Conservation (phyloP, 2,329 filamentous ascomycete species). For the Sphaerulina musiva region DNA sequence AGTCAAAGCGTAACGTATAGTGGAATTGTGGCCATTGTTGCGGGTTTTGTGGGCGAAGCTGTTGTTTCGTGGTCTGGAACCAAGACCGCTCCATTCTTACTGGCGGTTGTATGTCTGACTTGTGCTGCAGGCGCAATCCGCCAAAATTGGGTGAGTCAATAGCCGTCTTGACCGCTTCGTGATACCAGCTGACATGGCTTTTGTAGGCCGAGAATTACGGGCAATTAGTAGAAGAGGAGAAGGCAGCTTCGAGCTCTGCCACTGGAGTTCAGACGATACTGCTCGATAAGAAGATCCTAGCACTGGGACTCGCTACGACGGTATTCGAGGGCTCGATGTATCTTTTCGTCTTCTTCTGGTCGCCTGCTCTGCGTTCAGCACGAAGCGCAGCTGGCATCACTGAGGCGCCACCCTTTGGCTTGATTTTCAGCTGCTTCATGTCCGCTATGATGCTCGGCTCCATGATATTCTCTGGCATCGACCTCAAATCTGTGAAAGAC, state of each 20-base stretch:
- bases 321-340: conserved; percentile 59
- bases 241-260: neutral
- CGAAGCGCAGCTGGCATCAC: conserved; percentile 3
- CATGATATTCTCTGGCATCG: conserved; percentile 42
- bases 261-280: conserved; percentile 8
- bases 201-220: conserved; percentile 48
- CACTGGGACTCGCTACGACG: conserved; percentile 48
- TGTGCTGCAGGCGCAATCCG: conserved; percentile 44
- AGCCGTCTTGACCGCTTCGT: neutral
- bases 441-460: conserved; percentile 55
- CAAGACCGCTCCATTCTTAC: conserved; percentile 49
- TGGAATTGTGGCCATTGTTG: conserved; percentile 50
- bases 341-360: conserved; percentile 59
- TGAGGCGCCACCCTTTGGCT: conserved; percentile 39
- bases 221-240: conserved; percentile 18
- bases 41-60: conserved; percentile 49
- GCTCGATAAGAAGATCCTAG: conserved; percentile 44
- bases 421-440: conserved; percentile 56
- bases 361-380: conserved; percentile 44
- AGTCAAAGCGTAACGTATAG: conserved; percentile 50
- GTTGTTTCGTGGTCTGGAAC: conserved; percentile 45
- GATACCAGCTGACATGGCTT: neutral
- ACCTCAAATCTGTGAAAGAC: conserved; percentile 13
- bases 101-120: conserved; percentile 40
- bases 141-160: conserved; percentile 43